Evolutionary conservation across 345 rosid species (phyloP), one percentile per base, ranked within the genome.

Genomic region (Bruguiera sexangula): DNA sequence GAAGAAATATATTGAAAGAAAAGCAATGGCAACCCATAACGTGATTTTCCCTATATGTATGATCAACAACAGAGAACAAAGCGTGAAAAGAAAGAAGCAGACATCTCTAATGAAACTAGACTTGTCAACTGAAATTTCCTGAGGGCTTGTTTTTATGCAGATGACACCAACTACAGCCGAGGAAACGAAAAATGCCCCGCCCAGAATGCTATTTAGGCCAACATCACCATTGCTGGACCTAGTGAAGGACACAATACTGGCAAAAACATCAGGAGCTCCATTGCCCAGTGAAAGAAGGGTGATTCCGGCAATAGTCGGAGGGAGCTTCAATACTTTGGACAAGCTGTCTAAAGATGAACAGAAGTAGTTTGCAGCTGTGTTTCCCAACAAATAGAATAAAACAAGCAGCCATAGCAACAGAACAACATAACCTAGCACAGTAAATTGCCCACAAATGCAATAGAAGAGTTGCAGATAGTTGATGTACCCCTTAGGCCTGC

Each of bases 241-340:
- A 11, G 87, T 87, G 81, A 94, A 91, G 57, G 98, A 88, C 64
- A 87, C 88, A 30, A 94, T 78, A 75, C 96, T 89, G 1, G 98
- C 82, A 62, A 93, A 90, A 69, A 93, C 87, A 79, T 90, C 98
- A 32, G 98, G 88, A 39, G 98, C 95, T 3, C 98, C 96, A 60
- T 93, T 93, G 0, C 98, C 96, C 1, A 93, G 91, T 1, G 96
- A 84, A 6, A 92, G 84, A 48, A 92, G 89, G n/a, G 98, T 90
- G 11, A 85, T 87, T 19, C 98, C 96, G 0, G 98, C 96, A 4
- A 93, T 83, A 0, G 96, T 85, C 0, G 96, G 98, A n/a, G 96
- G 85, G 53, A 93, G 89, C 64, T 80, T 88, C 51, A 89, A 75
- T 71, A 89, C n/a, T 71, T 78, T 89, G 22, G 98, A 91, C 73